Evolutionary conservation across 108 stramenopile species (phyloP).

Genomic region (Fistulifera solaris): DNA sequence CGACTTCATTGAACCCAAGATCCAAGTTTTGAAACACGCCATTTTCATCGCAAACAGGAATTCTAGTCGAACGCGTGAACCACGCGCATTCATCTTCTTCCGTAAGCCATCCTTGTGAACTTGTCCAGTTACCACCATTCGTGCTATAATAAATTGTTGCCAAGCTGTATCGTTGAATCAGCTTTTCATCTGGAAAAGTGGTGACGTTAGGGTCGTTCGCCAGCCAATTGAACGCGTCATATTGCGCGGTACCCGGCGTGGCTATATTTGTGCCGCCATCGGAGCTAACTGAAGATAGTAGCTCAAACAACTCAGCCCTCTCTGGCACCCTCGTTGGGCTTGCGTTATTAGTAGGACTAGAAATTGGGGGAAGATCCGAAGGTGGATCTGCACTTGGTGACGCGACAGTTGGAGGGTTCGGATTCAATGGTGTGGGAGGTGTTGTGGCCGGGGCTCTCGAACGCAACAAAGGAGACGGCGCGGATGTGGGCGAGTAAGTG

Average conservation of each 20-base stretch:
- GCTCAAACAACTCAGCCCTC: background rate
- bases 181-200: background rate
- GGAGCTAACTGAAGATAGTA: background rate
- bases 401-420: too few relatives aligned
- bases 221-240: background rate
- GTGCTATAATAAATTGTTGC: slow-evolving; percentile 13
- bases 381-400: too few relatives aligned
- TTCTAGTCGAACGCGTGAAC: background rate
- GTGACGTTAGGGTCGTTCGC: background rate
- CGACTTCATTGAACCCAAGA: slow-evolving; percentile 2
- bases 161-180: slow-evolving; percentile 11
- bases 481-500: too few relatives aligned
- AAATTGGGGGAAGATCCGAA: too few relatives aligned
- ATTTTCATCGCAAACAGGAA: background rate
- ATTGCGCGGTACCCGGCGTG: background rate
- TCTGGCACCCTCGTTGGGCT: background rate
- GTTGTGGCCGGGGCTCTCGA: too few relatives aligned
- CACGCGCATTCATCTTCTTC: slow-evolving; percentile 3
- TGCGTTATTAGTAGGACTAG: too few relatives aligned
- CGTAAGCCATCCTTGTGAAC: background rate
- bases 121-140: slow-evolving; percentile 3
- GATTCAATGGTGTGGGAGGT: too few relatives aligned
- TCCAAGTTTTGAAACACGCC: background rate
- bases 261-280: background rate
- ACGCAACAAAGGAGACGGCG: too few relatives aligned